Base-by-base conservation (phyloP, 2,329 filamentous ascomycete genomes). In the Fusarium equiseti region DNA sequence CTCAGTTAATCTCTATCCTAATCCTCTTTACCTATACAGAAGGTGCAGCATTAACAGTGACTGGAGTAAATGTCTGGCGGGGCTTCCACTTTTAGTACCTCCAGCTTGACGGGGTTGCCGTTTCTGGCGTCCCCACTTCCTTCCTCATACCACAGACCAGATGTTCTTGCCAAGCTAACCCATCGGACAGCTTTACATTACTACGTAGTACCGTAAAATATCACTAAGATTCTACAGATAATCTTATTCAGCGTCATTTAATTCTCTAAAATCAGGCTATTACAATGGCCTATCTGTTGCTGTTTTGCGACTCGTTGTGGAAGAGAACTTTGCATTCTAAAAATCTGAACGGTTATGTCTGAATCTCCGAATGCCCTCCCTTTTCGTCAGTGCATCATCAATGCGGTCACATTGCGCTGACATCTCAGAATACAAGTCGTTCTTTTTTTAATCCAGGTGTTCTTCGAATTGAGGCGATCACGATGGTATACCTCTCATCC, bases 351-450 rank as follows among this genome's bases (percentile, higher is more conserved):
- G 32, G 16, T 1, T 18, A 11, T 4, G 32, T 18, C 32, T n/a
- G 16, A 6, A 18, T 38, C 32, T 11, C 16, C 6, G 16, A 18
- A 38, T 38, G 16, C 9, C 32, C 32, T 35, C 16, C 10, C 9
- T 35, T 35, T 35, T 9, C 9, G 5, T 35, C 9, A 3, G 9
- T 11, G 10, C 35, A n/a, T 11, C 9, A 38, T n/a, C 18, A 6
- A n/a, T 16, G 9, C 16, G 16, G 1, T 38, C 9, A 11, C 9
- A 11, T 38, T 38, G 16, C 1, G 35, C 16, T 6, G 3, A 1
- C 3, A 38, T 6, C 9, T 6, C 3, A n/a, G 10, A 38, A n/a
- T n/a, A n/a, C 16, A 3, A n/a, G 9, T 1, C 16, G 11, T 38
- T 38, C 35, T n/a, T 38, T 38, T 38, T n/a, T 35, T 10, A 35